Conservation (phyloP, 2,329 filamentous ascomycete species). For the Fusarium piperis region DNA sequence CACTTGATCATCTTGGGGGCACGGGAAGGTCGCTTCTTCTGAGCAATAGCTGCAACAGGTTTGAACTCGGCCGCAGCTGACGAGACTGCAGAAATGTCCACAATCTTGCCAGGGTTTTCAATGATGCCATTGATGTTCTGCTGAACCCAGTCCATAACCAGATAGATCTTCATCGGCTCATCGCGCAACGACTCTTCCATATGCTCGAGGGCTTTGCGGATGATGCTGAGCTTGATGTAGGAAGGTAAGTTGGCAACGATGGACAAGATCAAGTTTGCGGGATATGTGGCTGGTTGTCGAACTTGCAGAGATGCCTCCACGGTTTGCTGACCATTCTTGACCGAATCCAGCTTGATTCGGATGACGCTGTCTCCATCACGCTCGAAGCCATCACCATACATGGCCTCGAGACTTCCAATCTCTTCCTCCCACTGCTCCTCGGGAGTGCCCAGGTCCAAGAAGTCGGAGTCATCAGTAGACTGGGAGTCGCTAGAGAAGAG, state of each 20-base stretch:
- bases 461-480: slow-evolving; percentile 46
- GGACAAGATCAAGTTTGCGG: slow-evolving; percentile 73
- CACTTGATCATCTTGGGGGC: slow-evolving; percentile 71
- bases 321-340: slow-evolving; percentile 60
- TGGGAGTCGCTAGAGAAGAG: slow-evolving; percentile 41
- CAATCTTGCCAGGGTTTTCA: slow-evolving; percentile 82
- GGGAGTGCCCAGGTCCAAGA: slow-evolving; percentile 60
- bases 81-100: slow-evolving; percentile 83
- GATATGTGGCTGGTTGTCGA: slow-evolving; percentile 79
- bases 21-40: slow-evolving; percentile 49
- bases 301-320: slow-evolving; percentile 71
- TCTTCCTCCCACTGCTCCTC: slow-evolving; percentile 86
- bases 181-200: slow-evolving; percentile 77
- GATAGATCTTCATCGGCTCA: slow-evolving; percentile 90
- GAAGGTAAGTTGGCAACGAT: slow-evolving; percentile 80
- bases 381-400: slow-evolving; percentile 80
- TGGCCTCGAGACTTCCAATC: slow-evolving; percentile 82
- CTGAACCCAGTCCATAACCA: slow-evolving; percentile 91
- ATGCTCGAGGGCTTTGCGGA: slow-evolving; percentile 78
- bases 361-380: slow-evolving; percentile 71
- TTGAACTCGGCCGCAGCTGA: slow-evolving; percentile 70
- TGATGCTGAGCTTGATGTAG: slow-evolving; percentile 90
- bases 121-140: slow-evolving; percentile 84
- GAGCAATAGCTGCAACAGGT: slow-evolving; percentile 40
- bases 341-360: slow-evolving; percentile 71